Evolutionary conservation across 768 basidiomycete species (phyloP).

Genomic region (Macrolepiota fuliginosa): DNA sequence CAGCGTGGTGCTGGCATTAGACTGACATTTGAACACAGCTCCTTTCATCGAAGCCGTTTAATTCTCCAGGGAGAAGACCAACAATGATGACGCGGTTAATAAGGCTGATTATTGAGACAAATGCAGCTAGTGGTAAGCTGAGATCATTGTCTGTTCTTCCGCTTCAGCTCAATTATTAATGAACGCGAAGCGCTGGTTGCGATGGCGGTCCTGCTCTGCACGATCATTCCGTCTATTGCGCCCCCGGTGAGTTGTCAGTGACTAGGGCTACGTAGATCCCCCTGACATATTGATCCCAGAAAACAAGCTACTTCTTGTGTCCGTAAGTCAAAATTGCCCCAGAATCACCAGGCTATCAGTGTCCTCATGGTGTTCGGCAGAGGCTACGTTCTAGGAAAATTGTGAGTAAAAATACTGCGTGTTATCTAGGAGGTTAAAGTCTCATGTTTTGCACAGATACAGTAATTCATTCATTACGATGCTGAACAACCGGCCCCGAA

Average conservation of each 20-base stretch:
- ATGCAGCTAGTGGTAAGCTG: slow-evolving; percentile 6
- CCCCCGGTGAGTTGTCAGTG: not conserved
- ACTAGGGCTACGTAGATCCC: too few species aligned
- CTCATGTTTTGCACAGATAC: too few species aligned
- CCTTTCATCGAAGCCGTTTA: not conserved
- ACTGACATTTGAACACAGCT: not conserved
- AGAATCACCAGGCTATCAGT: too few species aligned
- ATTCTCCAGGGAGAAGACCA: not conserved
- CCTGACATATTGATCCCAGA: too few species aligned
- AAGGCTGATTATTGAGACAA: slow-evolving; percentile 9
- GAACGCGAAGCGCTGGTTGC: slow-evolving; percentile 3
- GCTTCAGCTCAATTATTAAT: not conserved
- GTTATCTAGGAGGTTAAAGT: too few species aligned
- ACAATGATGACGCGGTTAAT: not conserved
- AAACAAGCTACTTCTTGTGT: too few species aligned
- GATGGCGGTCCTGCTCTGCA: not conserved
- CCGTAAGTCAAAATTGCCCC: too few species aligned
- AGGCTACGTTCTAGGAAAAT: too few species aligned
- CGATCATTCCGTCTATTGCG: not conserved
- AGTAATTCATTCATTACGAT: too few species aligned
- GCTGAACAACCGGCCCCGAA: too few species aligned
- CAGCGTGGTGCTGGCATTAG: not conserved
- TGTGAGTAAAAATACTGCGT: too few species aligned
- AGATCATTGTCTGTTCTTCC: not conserved
- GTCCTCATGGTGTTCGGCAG: too few species aligned